Conservation (phyloP, 2,329 filamentous ascomycete species). For the Aspergillus felis region DNA sequence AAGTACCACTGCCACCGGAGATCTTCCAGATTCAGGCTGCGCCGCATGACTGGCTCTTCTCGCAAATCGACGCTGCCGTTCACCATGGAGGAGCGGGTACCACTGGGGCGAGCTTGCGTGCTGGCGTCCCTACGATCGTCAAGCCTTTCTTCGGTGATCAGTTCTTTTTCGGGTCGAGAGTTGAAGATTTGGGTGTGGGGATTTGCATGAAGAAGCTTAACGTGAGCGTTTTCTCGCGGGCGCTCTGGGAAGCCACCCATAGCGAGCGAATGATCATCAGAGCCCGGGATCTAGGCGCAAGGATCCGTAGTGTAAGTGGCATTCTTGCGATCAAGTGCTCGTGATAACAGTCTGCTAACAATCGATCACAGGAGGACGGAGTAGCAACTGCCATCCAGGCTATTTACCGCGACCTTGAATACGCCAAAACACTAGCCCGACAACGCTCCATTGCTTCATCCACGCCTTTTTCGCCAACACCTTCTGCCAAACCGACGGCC, state of each 20-base stretch:
- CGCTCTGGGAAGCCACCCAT: conserved; percentile 86
- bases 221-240: conserved; percentile 76
- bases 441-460: conserved; percentile 43
- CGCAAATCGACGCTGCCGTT: conserved; percentile 85
- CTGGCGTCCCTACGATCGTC: conserved; percentile 89
- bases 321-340: neutral
- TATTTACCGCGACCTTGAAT: conserved; percentile 92
- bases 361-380: conserved; percentile 67
- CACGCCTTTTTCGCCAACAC: conserved; percentile 32
- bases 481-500: conserved; percentile 32
- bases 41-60: conserved; percentile 95
- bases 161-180: conserved; percentile 86
- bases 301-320: conserved; percentile 72
- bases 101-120: conserved; percentile 85
- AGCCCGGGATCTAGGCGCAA: conserved; percentile 74
- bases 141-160: conserved; percentile 98
- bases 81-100: conserved; percentile 95
- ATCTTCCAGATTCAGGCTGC: conserved; percentile 86
- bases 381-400: conserved; percentile 87
- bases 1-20: conserved; percentile 69
- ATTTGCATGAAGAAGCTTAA: conserved; percentile 87
- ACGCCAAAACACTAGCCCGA: conserved; percentile 79
- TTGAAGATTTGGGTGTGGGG: conserved; percentile 91
- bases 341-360: conserved; percentile 20
- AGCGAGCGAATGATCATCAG: conserved; percentile 88